A percentile compares a stretch with the other conserved stretches of the same genome.
These are phyloP conservation scores for Globisporangium emineosum DNA, from an alignment of 352 stramenopile genomes.

Conservation along the genomic window DNA sequence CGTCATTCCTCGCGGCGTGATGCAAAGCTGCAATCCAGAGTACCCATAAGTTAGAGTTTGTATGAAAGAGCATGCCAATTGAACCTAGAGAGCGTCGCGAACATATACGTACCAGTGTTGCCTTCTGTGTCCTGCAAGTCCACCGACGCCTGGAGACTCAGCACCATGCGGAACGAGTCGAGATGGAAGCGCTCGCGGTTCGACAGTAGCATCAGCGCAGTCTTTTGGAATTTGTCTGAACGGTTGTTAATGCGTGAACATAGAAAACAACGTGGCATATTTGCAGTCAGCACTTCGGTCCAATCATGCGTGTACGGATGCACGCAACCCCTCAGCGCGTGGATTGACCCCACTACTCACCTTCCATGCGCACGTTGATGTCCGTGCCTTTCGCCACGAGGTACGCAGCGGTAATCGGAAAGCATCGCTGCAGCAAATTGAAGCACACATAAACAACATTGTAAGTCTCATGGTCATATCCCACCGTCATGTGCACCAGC, in stretches of 20 bases:
- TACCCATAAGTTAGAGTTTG: not conserved
- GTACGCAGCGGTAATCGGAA: constrained; percentile 75
- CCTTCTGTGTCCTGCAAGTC: constrained; percentile 55
- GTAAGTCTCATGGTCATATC: too few relatives aligned
- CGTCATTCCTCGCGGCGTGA: constrained; percentile 57
- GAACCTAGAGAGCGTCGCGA: not conserved
- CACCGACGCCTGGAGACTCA: constrained; percentile 58
- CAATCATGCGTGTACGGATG: not conserved
- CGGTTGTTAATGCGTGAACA: not conserved
- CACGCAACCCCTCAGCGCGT: not conserved
- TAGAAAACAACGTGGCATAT: too few relatives aligned
- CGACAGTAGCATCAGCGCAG: constrained; percentile 71
- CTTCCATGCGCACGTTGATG: constrained; percentile 53
- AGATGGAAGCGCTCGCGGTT: constrained; percentile 72
- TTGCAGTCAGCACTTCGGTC: not conserved
- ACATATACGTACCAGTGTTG: constrained; percentile 50
- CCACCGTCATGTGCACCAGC: not conserved
- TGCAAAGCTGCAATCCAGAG: constrained; percentile 43
- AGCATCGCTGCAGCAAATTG: constrained; percentile 42
- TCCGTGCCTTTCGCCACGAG: constrained; percentile 70
- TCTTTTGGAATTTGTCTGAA: constrained; percentile 35
- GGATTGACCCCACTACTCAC: constrained; percentile 14
- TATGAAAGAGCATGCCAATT: not conserved
- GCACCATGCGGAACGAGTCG: constrained; percentile 78
- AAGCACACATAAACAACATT: too few relatives aligned